Evolutionary conservation across 2,329 filamentous ascomycete genomes (phyloP), one percentile per base, ranked within the genome.

Genomic region (Cordyceps sp.): DNA sequence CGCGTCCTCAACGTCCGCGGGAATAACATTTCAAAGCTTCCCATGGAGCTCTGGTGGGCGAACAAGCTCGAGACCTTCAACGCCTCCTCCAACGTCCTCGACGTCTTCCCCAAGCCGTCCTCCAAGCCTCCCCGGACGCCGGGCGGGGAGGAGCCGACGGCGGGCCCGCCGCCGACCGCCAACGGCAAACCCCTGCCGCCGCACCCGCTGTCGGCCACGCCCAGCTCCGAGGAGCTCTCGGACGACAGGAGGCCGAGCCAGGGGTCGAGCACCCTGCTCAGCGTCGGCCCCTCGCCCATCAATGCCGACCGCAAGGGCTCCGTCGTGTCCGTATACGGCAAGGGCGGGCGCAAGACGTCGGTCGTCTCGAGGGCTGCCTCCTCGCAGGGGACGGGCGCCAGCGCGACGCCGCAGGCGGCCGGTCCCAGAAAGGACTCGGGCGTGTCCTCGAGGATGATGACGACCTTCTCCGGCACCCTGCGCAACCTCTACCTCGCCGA

Each of bases 11-110:
- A 98, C 49, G 69, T 96, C 14, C 73, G 88, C 39, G 84, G 90
- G 48, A 98, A 96, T 59, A 98, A 96, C 47, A 69, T 98, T 36
- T 79, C 78, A 41, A 79, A 78, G 46, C 62, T 98, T 21, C 90
- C 90, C 2, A 73, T 82, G 48, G 90, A 98, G 48, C 68, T 98
- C n/a, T 98, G 90, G 90, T 88, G 83, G 64, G 88, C 88, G 32
- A 78, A 78, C 44, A 85, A 79, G 48, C 58, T 98, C 33, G 86
- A 96, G 53, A 88, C 79, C 0, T 68, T 98, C 36, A 98, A 98
- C 45, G 77, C 93, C 10, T 96, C 88, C 1, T 94, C 90, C 10
- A 98, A 98, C 44, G 78, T 96, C 6, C 64, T 98, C 15, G 79
- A 86, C 31, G 74, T 72, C 26, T 96, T 98, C 48, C 90, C 90